These are phyloP conservation scores for Lactifluus pinguis DNA, from an alignment of 768 basidiomycete genomes.

Conservation along the genomic window DNA sequence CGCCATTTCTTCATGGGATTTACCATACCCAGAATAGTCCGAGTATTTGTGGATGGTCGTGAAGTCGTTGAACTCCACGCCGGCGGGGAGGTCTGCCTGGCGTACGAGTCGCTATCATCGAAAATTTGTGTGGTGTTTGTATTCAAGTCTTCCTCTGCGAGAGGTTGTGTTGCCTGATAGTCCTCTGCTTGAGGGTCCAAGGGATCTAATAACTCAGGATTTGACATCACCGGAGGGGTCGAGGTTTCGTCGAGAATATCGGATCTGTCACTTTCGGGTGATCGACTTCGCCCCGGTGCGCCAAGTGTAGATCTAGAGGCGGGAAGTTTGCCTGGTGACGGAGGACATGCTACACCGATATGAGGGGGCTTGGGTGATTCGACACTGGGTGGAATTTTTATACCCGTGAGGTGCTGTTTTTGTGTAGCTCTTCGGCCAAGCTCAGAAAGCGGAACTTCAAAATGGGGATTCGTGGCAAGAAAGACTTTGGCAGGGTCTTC, in stretches of 20 bases:
- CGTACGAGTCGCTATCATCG: not conserved
- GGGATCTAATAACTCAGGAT: slow-evolving; percentile 1
- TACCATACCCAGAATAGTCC: slow-evolving; percentile 28
- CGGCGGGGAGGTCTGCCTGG: not conserved
- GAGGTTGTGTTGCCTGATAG: slow-evolving; percentile 15
- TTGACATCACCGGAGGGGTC: slow-evolving; percentile 12
- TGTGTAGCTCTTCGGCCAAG: slow-evolving; percentile 31
- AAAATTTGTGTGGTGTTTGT: slow-evolving; percentile 1
- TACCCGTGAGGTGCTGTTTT: slow-evolving; percentile 4
- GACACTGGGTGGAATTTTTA: not conserved
- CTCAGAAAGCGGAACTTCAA: slow-evolving; percentile 51
- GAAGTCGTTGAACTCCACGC: slow-evolving; percentile 1
- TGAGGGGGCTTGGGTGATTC: not conserved
- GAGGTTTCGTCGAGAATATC: slow-evolving; percentile 9
- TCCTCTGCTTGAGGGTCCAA: slow-evolving; percentile 1
- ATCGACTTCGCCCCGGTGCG: not conserved
- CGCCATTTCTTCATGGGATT: slow-evolving; percentile 26
- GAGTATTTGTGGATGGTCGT: slow-evolving; percentile 21
- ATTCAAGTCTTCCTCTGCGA: slow-evolving; percentile 3
- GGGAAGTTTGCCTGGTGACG: not conserved
- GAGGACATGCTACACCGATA: not conserved
- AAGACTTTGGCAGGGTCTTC: slow-evolving; percentile 16
- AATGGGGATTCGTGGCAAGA: slow-evolving; percentile 14
- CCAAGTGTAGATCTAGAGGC: not conserved
- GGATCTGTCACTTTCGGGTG: not conserved